Conservation (phyloP, 495 filamentous ascomycete species). For the Penicillium fimorum region DNA sequence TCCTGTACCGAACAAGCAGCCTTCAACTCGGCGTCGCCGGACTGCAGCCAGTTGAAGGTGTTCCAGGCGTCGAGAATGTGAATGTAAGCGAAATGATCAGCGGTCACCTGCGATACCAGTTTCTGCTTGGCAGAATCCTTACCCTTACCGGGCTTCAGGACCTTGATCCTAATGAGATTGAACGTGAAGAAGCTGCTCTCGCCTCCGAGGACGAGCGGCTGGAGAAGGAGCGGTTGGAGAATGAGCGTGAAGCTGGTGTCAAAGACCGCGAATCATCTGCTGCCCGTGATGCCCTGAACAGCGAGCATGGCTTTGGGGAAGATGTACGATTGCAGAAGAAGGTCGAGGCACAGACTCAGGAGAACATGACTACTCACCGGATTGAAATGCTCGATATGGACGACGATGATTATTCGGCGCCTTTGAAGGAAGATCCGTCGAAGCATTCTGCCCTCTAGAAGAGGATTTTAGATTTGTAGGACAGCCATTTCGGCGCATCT, state of each 20-base stretch:
- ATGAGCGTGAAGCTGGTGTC: constrained; percentile 45
- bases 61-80: constrained; percentile 72
- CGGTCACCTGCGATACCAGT: constrained; percentile 72
- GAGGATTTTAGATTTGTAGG: background rate
- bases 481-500: background rate
- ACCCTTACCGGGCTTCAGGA: constrained; percentile 66
- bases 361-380: constrained; percentile 39
- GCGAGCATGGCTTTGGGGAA: constrained; percentile 36
- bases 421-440: constrained; percentile 19
- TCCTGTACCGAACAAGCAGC: constrained; percentile 74
- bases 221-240: constrained; percentile 46
- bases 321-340: constrained; percentile 42
- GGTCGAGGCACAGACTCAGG: constrained; percentile 52
- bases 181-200: constrained; percentile 57
- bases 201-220: constrained; percentile 56
- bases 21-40: constrained; percentile 76
- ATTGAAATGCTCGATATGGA: constrained; percentile 27
- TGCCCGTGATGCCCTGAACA: constrained; percentile 31
- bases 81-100: constrained; percentile 69
- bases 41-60: constrained; percentile 60
- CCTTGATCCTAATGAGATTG: constrained; percentile 54
- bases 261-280: constrained; percentile 37
- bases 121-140: constrained; percentile 66
- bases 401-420: constrained; percentile 23
- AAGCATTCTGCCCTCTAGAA: constrained; percentile 26